Percentiles rank a stretch among this genome's conserved stretches.
These are phyloP conservation scores for Nitzschia inconspicua DNA, from an alignment of 108 stramenopile genomes.

Conservation along the genomic window DNA sequence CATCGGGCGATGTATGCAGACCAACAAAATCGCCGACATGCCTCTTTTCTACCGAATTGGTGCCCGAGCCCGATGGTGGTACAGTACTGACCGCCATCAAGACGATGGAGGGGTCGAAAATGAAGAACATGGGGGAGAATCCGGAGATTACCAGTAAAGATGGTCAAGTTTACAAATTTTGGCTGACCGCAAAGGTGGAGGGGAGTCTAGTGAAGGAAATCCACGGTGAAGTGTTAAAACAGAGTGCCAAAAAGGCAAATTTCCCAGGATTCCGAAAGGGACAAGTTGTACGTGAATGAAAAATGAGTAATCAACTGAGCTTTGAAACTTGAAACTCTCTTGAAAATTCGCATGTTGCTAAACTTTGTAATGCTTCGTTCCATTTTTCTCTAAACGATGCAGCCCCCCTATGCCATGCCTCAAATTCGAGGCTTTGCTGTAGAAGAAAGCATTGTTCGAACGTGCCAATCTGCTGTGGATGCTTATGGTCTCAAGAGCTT, in stretches of 20 bases:
- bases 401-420: constrained; percentile 79
- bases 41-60: no score
- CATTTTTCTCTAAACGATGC: not conserved
- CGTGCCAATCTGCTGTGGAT: constrained; percentile 64
- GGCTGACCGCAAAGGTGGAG: constrained; percentile 57
- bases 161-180: constrained; percentile 66
- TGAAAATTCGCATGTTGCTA: not conserved
- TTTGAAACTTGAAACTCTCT: not conserved
- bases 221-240: constrained; percentile 62
- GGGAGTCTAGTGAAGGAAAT: constrained; percentile 61
- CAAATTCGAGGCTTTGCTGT: constrained; percentile 79
- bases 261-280: constrained; percentile 86
- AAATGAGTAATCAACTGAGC: not conserved
- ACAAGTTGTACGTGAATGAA: constrained; percentile 1
- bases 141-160: constrained; percentile 29
- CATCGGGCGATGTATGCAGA: not conserved
- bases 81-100: constrained; percentile 53
- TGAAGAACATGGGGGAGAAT: constrained; percentile 72
- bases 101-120: constrained; percentile 51
- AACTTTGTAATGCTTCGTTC: not conserved
- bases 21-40: no score
- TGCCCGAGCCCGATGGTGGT: constrained; percentile 82
- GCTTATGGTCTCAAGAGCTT: constrained; percentile 77
- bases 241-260: constrained; percentile 77
- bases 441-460: constrained; percentile 76